Evolutionary conservation across 805 yeast species (phyloP).

Genomic region (Lachancea fermentati): DNA sequence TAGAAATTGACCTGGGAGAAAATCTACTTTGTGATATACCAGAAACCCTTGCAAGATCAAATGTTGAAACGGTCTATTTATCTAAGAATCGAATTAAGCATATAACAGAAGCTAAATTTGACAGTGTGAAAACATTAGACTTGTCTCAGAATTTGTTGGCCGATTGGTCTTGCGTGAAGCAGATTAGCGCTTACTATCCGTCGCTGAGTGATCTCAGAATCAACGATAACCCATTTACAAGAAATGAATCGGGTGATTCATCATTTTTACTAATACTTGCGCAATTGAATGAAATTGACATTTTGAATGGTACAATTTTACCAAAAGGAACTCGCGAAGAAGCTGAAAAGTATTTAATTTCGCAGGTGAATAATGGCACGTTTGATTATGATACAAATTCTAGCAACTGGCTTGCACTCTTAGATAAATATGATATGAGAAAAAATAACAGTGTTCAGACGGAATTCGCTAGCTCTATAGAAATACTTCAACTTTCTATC

Average conservation of each 20-base stretch:
- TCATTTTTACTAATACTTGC: constrained; percentile 38
- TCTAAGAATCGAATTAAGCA: background rate
- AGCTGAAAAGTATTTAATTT: constrained; percentile 63
- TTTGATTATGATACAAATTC: constrained; percentile 20
- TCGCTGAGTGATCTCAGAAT: constrained; percentile 43
- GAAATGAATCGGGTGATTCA: constrained; percentile 15
- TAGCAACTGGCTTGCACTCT: constrained; percentile 41
- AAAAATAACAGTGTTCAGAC: too few species aligned
- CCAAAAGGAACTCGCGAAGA: constrained; percentile 45
- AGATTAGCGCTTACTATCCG: constrained; percentile 36
- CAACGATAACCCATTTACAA: constrained; percentile 47
- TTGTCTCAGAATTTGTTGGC: constrained; percentile 1
- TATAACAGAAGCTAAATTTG: background rate
- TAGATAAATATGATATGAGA: constrained; percentile 32
- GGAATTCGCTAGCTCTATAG: too few species aligned
- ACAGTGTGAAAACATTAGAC: background rate
- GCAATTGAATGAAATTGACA: constrained; percentile 35
- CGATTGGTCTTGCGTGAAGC: constrained; percentile 47
- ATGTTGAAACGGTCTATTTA: background rate
- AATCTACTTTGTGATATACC: constrained; percentile 11
- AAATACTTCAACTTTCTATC: constrained; percentile 5
- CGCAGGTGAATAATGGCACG: constrained; percentile 36
- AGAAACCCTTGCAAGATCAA: background rate
- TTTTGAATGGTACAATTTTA: constrained; percentile 56
- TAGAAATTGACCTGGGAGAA: constrained; percentile 20